Evolutionary conservation across 495 filamentous ascomycete species (phyloP).

Genomic region (Penicillium riverlandense): DNA sequence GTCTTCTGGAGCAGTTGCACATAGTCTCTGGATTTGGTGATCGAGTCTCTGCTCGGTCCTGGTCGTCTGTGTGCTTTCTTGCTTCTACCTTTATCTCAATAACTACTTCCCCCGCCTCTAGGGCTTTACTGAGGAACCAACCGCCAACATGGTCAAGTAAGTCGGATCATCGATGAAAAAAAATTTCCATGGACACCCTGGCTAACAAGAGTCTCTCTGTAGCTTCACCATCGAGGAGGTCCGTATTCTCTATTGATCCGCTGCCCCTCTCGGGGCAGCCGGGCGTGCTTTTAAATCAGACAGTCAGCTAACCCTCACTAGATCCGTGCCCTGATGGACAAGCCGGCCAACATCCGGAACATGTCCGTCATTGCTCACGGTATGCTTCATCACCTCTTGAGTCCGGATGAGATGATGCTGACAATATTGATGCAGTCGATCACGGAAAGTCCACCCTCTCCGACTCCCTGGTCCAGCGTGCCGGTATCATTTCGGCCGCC

Average conservation of each 20-base stretch:
- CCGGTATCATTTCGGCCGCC: constrained; percentile 97
- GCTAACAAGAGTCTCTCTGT: constrained; percentile 26
- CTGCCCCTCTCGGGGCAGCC: neutral
- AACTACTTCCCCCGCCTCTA: constrained; percentile 32
- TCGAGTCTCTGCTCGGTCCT: constrained; percentile 44
- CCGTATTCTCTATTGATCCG: constrained; percentile 11
- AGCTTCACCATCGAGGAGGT: constrained; percentile 99
- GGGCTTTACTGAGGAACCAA: constrained; percentile 48
- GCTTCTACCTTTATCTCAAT: constrained; percentile 19
- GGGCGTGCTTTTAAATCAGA: neutral
- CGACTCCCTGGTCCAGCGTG: constrained; percentile 97
- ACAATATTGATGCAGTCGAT: constrained; percentile 55
- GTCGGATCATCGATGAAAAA: constrained; percentile 31
- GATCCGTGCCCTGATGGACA: constrained; percentile 96
- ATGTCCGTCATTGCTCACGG: constrained; percentile 99
- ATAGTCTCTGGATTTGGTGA: constrained; percentile 37
- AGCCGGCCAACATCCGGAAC: constrained; percentile 93
- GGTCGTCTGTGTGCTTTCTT: constrained; percentile 36
- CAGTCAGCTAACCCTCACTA: constrained; percentile 17
- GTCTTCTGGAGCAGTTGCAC: constrained; percentile 37
- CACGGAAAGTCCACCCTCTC: constrained; percentile 99
- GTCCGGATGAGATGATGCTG: neutral
- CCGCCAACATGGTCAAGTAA: constrained; percentile 99
- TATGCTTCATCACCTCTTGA: constrained; percentile 26
- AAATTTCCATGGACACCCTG: neutral